Evolutionary conservation across 805 yeast genomes (phyloP), one percentile per base, ranked within the genome.

Genomic region (Wickerhamomyces kurtzmanii): DNA sequence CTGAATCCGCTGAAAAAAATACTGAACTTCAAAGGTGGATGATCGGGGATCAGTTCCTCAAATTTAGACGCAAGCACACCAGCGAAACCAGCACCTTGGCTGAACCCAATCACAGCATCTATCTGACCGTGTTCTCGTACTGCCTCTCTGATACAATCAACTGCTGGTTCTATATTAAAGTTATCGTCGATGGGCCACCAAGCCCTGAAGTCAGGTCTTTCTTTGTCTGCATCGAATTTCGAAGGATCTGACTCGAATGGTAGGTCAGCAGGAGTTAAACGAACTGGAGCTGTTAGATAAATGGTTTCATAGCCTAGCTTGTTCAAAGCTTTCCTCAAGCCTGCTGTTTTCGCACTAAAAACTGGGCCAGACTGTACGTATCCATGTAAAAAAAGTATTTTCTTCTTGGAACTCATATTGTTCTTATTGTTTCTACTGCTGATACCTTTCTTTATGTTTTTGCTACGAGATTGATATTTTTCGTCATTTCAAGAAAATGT

Each of bases 41-140:
- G 77, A 37, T 45, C 38, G 37, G 32, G 47, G 68, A 40, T 65
- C 59, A 35, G 66, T 36, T 26, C 59, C 54, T 74, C 68, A 20
- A 68, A 58, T 33, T 70, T 64, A 25, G 79, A 62, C 15, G 79
- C 48, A 10, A 82, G 50, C 5, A 82, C 45, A 2, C 64, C 94
- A 1, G 78, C 75, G 15, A 87, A 52, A 0, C 87, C 93, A 4
- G 94, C 93, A 28, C 98, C 98, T 54, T 91, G 97, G 15, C 93
- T 78, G 45, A 89, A 89, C 1, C 96, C 96, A 23, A 89, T 51
- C 6, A 89, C 49, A 2, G 96, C 98, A 6, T 75, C 80, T 37
- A 84, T 75, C 0, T 94, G 94, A 1, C 78, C 80, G 23, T 76
- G 69, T 27, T 65, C 62, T 8, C 64, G 49, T 7, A 79, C 49